Evolutionary conservation across 2,329 filamentous ascomycete genomes (phyloP).

Genomic region (Mollisiaceae sp.): DNA sequence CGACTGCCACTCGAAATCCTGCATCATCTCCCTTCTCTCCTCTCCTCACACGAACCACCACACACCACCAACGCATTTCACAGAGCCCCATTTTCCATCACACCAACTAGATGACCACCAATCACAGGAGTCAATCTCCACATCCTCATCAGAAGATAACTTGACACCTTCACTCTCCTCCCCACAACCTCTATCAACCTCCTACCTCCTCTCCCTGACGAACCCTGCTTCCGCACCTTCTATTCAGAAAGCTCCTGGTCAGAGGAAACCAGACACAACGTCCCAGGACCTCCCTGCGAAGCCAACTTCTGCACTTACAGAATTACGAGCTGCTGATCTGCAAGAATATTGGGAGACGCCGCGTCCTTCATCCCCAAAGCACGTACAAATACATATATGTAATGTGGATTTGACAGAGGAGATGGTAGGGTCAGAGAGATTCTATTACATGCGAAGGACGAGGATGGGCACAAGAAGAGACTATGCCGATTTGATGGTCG

Average conservation of each 20-base stretch:
- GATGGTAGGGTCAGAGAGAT: slow-evolving; percentile 13
- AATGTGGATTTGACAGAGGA: slow-evolving; percentile 4
- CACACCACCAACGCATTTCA: slow-evolving; percentile 27
- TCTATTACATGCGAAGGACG: slow-evolving; percentile 16
- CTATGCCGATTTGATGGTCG: slow-evolving; percentile 39
- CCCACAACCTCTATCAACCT: slow-evolving; percentile 30
- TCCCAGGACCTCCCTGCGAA: slow-evolving; percentile 27
- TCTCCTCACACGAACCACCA: slow-evolving; percentile 19
- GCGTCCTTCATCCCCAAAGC: slow-evolving; percentile 6
- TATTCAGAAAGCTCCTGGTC: slow-evolving; percentile 20
- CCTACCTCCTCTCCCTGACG: slow-evolving; percentile 36
- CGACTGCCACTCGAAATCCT: slow-evolving; percentile 21
- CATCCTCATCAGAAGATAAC: slow-evolving; percentile 28
- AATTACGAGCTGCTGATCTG: slow-evolving; percentile 33
- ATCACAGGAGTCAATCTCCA: slow-evolving; percentile 37
- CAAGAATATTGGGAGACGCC: slow-evolving; percentile 34
- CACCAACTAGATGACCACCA: slow-evolving; percentile 30
- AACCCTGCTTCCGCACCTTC: slow-evolving; percentile 16
- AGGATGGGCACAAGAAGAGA: slow-evolving; percentile 25
- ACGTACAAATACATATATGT: slow-evolving; percentile 9
- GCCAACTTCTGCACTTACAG: slow-evolving; percentile 35
- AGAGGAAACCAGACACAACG: neutral
- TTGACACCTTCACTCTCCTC: slow-evolving; percentile 35
- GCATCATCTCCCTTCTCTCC: slow-evolving; percentile 22
- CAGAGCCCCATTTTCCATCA: slow-evolving; percentile 35